Base-by-base conservation (phyloP, 495 filamentous ascomycete species). In the Neurospora tetrasperma region DNA sequence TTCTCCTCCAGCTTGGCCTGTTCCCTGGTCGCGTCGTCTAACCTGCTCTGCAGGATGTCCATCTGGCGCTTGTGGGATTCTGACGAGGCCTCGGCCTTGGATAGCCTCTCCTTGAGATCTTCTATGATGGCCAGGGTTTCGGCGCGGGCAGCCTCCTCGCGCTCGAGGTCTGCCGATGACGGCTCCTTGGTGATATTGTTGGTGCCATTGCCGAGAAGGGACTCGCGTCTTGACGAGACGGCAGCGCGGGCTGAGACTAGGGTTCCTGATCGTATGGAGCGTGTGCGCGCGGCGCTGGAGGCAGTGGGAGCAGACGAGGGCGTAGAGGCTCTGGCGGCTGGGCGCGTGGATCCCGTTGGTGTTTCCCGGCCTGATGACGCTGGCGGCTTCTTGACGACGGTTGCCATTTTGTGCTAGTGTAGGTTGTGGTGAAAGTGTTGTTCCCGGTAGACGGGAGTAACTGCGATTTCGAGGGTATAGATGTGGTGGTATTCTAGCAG, bases 1-100 rank as follows among this genome's bases (percentile, higher is more conserved):
- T 87, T 86, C 75, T 97, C 94, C 78, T 99, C 96, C 71, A 98
- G 80, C 82, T 91, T 92, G 69, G 87, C 88, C 76, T 97, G 94
- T 78, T 98, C 94, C 71, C 88, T 88, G 42, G 92, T 77, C 39
- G 94, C 89, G 75, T 99, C 96, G 75, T 98, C 94, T 2, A 98
- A 87, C 74, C 91, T 89, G 76, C 90, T 88, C 83, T 98, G 94
- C 42, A 98, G 80, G 12, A 96, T 89, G 73, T 94, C 92, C 35
- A 91, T 83, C 81, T 98, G 93, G 76, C 93, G 93, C 81, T 89
- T 89, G 77, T 90, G 91, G 74, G 96, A 90, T 75, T 96, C 93
- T 11, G 92, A 91, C 20, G 88, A 86, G 5, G 81, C 86, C 80
- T 98, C 94, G 16, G 94, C 91, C 79, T 92, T 93, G 76, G 90